Conservation (phyloP, 2,329 filamentous ascomycete species). For the Cercospora sp. region DNA sequence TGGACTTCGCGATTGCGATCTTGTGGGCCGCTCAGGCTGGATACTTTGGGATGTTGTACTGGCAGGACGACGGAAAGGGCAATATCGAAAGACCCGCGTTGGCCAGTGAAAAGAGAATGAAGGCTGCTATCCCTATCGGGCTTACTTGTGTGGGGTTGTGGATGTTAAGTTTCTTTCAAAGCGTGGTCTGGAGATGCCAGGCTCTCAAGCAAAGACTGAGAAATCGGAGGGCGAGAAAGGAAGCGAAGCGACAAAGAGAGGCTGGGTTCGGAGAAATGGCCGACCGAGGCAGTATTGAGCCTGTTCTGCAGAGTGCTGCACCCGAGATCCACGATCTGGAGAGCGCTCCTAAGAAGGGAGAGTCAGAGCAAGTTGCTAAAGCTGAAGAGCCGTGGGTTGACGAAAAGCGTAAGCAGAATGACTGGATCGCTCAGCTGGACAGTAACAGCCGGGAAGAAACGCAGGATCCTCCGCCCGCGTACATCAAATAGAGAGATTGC, state of each 20-base stretch:
- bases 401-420: slow-evolving; percentile 11
- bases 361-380: neutral
- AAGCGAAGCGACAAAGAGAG: neutral
- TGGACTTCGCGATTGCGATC: slow-evolving; percentile 10
- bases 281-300: neutral
- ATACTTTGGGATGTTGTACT: slow-evolving; percentile 6
- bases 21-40: slow-evolving; percentile 15
- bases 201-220: slow-evolving; percentile 6
- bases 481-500: neutral
- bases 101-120: slow-evolving; percentile 11
- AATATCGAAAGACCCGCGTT: neutral
- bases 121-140: neutral
- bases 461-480: slow-evolving; percentile 5
- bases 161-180: slow-evolving; percentile 9
- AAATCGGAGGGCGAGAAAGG: slow-evolving; percentile 1
- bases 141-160: slow-evolving; percentile 6
- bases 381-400: slow-evolving; percentile 4
- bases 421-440: slow-evolving; percentile 3
- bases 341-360: neutral
- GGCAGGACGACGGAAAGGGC: neutral
- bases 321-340: neutral
- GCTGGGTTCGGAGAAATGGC: neutral
- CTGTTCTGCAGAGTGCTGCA: neutral
- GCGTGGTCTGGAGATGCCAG: slow-evolving; percentile 13
- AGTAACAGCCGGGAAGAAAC: neutral